These are phyloP conservation scores for Starmerella etchellsii DNA, from an alignment of 805 yeast genomes.

Conservation along the genomic window DNA sequence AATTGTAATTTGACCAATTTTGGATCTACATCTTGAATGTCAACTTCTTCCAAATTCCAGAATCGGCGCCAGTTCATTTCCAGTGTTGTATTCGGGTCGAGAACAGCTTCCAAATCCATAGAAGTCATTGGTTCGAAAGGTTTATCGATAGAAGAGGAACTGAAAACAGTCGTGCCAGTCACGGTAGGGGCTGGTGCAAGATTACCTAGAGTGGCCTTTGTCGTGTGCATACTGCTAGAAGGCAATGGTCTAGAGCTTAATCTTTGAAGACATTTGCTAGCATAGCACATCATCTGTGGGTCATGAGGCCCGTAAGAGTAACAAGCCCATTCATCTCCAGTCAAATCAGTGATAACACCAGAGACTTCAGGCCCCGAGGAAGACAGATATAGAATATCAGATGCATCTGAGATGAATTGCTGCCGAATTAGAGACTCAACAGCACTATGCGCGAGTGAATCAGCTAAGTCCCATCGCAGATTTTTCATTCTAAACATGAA, in stretches of 20 bases:
- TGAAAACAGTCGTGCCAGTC: background rate
- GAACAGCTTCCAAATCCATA: background rate
- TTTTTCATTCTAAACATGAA: constrained; percentile 21
- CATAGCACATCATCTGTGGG: background rate
- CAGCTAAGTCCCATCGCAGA: constrained; percentile 25
- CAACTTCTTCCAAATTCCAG: constrained; percentile 19
- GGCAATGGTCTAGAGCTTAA: background rate
- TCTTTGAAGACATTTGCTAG: background rate
- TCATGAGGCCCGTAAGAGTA: background rate
- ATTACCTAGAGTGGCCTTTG: background rate
- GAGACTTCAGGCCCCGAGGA: constrained; percentile 8
- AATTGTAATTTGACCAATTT: constrained; percentile 47
- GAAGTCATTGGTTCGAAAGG: background rate
- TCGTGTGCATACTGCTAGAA: background rate
- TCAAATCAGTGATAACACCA: constrained; percentile 26
- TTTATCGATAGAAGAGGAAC: too few relatives aligned
- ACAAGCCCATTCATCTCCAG: background rate
- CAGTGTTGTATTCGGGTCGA: constrained; percentile 1
- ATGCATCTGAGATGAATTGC: constrained; percentile 17
- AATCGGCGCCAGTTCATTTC: constrained; percentile 23
- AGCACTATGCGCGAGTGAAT: constrained; percentile 22
- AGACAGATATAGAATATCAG: constrained; percentile 10
- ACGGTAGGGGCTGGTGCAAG: background rate
- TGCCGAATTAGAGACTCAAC: constrained; percentile 20
- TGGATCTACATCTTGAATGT: constrained; percentile 17